Percentiles rank a stretch among this genome's conserved stretches.
These are phyloP conservation scores for Rutstroemia sp. DNA, from an alignment of 2,329 filamentous ascomycete genomes.

Conservation along the genomic window DNA sequence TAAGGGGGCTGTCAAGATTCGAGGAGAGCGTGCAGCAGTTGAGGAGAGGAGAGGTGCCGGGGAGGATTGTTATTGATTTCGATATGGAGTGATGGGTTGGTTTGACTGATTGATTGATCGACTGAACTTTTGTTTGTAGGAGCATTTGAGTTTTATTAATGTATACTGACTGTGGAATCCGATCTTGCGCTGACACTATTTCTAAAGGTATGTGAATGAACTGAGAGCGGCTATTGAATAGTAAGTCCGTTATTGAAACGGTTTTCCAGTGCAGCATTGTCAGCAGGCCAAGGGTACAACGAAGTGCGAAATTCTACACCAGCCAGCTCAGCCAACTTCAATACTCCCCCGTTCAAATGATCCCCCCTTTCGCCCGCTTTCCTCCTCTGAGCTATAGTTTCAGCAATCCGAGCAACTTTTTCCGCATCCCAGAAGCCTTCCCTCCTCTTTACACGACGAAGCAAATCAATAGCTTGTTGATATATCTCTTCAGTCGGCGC, in stretches of 20 bases:
- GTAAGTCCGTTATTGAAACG: too few species aligned
- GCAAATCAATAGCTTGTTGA: constrained; percentile 13
- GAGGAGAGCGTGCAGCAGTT: constrained; percentile 19
- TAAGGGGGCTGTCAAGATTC: constrained; percentile 13
- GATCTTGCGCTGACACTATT: too few species aligned
- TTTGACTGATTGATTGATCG: too few species aligned
- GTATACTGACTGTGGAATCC: too few species aligned
- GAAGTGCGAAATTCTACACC: background rate
- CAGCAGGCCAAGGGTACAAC: background rate
- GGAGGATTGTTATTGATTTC: constrained; percentile 20
- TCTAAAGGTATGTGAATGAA: too few species aligned
- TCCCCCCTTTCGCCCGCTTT: background rate
- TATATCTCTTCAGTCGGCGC: constrained; percentile 1
- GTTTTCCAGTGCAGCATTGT: too few species aligned
- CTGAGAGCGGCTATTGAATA: too few species aligned
- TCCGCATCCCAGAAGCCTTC: constrained; percentile 16
- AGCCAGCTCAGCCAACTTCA: background rate
- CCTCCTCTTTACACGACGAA: constrained; percentile 9
- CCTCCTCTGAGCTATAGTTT: constrained; percentile 4
- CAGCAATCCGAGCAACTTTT: constrained; percentile 10
- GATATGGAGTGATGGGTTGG: constrained; percentile 9
- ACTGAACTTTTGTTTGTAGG: too few species aligned
- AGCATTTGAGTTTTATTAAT: too few species aligned
- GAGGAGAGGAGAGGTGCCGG: constrained; percentile 18
- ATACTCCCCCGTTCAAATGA: background rate